Conservation (phyloP, 331 rosid genomes). For the Pyrus hybrid region DNA sequence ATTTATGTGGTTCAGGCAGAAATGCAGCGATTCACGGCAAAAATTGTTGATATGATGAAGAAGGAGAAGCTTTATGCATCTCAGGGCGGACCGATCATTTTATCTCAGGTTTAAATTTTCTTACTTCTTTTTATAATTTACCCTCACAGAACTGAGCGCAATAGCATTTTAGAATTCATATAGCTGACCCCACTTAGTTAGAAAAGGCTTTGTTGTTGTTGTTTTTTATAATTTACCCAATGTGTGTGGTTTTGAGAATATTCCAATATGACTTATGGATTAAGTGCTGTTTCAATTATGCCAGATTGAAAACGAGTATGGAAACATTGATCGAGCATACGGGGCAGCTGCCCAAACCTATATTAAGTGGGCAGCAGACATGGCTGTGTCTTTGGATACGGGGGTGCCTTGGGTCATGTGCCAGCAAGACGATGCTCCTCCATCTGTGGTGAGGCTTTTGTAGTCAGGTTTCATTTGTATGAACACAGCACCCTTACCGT, state of each 20-base stretch:
- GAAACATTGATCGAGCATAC: constrained; percentile 36
- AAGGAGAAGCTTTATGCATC: constrained; percentile 82
- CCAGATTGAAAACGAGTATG: constrained; percentile 95
- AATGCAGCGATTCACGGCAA: constrained; percentile 80
- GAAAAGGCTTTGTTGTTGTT: too few relatives aligned
- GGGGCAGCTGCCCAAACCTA: constrained; percentile 72
- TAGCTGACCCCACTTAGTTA: too few relatives aligned
- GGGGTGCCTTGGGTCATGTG: constrained; percentile 99
- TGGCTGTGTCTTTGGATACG: constrained; percentile 82
- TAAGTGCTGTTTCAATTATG: not conserved
- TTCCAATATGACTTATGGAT: not conserved
- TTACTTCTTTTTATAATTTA: not conserved
- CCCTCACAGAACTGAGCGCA: too few relatives aligned
- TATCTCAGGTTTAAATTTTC: constrained; percentile 66
- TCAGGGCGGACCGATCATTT: constrained; percentile 90
- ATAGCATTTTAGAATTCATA: too few relatives aligned
- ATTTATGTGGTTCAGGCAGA: constrained; percentile 48
- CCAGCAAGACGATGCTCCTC: constrained; percentile 86
- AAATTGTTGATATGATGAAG: constrained; percentile 80
- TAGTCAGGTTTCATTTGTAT: not conserved
- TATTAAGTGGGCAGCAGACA: constrained; percentile 77
- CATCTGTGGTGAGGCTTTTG: constrained; percentile 66
- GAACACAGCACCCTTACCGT: not conserved
- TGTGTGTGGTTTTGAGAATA: not conserved
- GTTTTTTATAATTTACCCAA: not conserved